Evolutionary conservation across 2,329 filamentous ascomycete genomes (phyloP).

Genomic region (Knufia fluminis): DNA sequence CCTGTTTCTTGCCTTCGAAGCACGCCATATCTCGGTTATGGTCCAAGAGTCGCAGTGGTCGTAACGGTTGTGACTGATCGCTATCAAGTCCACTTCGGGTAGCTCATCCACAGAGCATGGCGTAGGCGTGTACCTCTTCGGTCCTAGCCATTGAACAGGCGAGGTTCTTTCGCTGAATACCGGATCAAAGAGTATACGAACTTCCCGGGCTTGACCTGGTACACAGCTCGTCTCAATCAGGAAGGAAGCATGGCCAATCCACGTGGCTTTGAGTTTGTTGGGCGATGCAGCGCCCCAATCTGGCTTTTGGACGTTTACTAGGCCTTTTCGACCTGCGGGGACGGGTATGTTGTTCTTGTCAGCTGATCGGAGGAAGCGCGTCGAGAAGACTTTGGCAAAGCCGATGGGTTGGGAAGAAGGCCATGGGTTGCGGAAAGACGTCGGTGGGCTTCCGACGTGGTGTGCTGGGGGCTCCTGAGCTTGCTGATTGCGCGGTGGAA

Average conservation of each 20-base stretch:
- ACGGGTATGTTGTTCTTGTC: slow-evolving; percentile 38
- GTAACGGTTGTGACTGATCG: slow-evolving; percentile 49
- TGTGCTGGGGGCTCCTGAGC: slow-evolving; percentile 24
- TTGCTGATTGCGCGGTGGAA: background rate
- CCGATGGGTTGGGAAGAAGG: slow-evolving; percentile 27
- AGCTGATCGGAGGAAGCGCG: slow-evolving; percentile 16
- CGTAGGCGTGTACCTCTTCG: slow-evolving; percentile 43
- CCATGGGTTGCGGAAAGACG: slow-evolving; percentile 43
- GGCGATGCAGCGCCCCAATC: slow-evolving; percentile 8
- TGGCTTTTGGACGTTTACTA: slow-evolving; percentile 32
- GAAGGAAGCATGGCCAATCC: slow-evolving; percentile 45
- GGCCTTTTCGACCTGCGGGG: slow-evolving; percentile 30
- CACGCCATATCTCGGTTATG: slow-evolving; percentile 24
- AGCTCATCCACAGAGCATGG: slow-evolving; percentile 43
- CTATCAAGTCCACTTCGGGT: slow-evolving; percentile 43
- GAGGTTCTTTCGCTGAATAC: slow-evolving; percentile 44
- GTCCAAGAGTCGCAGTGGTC: slow-evolving; percentile 45
- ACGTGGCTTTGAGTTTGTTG: slow-evolving; percentile 35
- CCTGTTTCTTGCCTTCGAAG: background rate
- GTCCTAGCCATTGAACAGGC: slow-evolving; percentile 39
- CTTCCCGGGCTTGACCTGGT: slow-evolving; percentile 26
- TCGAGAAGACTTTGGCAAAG: slow-evolving; percentile 28
- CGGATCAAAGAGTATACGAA: slow-evolving; percentile 44
- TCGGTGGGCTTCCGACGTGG: slow-evolving; percentile 34
- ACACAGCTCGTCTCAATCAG: slow-evolving; percentile 34